A percentile compares a stretch with the other conserved stretches of the same genome.
phyloP scores from a whole-genome alignment of 2,329 filamentous ascomycete genomes.

The Hypoxylon sp. region DNA sequence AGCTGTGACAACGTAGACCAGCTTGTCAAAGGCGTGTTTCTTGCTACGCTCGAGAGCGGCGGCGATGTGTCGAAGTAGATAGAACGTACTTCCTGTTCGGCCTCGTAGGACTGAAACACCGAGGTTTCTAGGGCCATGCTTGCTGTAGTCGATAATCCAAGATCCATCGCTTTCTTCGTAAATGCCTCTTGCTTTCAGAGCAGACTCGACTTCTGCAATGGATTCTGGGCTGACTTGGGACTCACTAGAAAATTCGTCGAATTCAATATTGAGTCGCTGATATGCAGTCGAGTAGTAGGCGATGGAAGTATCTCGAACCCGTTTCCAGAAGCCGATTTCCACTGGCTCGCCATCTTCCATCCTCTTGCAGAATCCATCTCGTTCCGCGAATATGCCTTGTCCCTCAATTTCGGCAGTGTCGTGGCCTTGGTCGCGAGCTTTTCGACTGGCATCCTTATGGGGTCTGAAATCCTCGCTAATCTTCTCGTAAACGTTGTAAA shows the following conservation, averaged over 20 bases:
- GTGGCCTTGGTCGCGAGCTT: constrained; percentile 58
- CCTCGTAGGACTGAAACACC: constrained; percentile 77
- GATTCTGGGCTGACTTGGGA: constrained; percentile 69
- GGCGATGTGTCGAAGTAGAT: constrained; percentile 78
- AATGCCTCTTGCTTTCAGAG: constrained; percentile 70
- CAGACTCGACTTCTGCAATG: constrained; percentile 69
- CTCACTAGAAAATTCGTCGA: constrained; percentile 75
- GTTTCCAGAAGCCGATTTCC: constrained; percentile 67
- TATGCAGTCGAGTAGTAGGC: constrained; percentile 69
- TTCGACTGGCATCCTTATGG: constrained; percentile 69
- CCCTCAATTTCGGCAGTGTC: constrained; percentile 59
- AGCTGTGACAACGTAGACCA: constrained; percentile 59
- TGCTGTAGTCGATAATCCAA: constrained; percentile 77
- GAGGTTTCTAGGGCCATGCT: constrained; percentile 76
- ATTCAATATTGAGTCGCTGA: constrained; percentile 67
- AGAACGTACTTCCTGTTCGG: constrained; percentile 74
- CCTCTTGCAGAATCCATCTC: constrained; percentile 70
- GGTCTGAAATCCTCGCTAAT: constrained; percentile 69
- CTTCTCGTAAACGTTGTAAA: constrained; percentile 77
- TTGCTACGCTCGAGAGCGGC: constrained; percentile 74
- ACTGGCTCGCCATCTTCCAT: constrained; percentile 71
- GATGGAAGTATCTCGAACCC: constrained; percentile 69
- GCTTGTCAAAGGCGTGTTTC: constrained; percentile 59
- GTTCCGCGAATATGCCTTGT: constrained; percentile 61
- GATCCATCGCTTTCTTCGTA: constrained; percentile 73